Base-by-base conservation (phyloP, 306 rosid genomes). In the Pachyrhizus erosus region DNA sequence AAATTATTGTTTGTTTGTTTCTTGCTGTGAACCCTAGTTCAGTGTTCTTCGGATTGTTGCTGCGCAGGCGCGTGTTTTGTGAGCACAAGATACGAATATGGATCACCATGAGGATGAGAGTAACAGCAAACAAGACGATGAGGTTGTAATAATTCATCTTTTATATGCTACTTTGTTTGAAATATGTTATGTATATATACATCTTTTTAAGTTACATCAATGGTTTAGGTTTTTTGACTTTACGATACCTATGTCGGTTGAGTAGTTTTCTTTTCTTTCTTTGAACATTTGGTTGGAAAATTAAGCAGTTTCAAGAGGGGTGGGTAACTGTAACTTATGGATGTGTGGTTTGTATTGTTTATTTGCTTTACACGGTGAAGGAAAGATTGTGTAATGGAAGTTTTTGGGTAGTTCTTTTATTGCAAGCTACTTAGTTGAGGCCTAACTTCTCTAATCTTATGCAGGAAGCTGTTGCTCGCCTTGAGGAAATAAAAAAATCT, bases 381-480 rank as follows among this genome's bases (percentile, higher is more conserved):
- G 17, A 9, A 67, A 69, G 18, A 15, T 48, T 73, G 49, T 43
- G 5, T 24, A 17, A 20, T 75, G 29, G 54, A 43, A 60, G 39
- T 61, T 80, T 7, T 69, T 75, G 66, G 80, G 14, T 55, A 18
- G 62, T 77, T 64, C 18, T 58, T 80, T 65, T 54, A 26, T 76
- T 70, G 43, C 68, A 39, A 27, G 43, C 55, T 68, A 83, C 14
- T 62, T 78, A 64, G 21, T 64, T 7, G 43, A 31, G 78, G 64
- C 10, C 1, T 40, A 0, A 48, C 43, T 31, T 76, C 58, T 78
- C 5, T 73, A 21, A 54, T 76, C 17, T 72, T 60, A 11, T 70
- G 83, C 84, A 93, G 98, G 99, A 92, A 87, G 93, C 93, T 58
- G 94, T 55, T 82, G 97, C 97, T 69, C 97, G 95, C 71, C 96